Percentiles rank a stretch among this genome's conserved stretches.
These are phyloP conservation scores for Cubamyces sp. DNA, from an alignment of 768 basidiomycete species.

Conservation along the genomic window DNA sequence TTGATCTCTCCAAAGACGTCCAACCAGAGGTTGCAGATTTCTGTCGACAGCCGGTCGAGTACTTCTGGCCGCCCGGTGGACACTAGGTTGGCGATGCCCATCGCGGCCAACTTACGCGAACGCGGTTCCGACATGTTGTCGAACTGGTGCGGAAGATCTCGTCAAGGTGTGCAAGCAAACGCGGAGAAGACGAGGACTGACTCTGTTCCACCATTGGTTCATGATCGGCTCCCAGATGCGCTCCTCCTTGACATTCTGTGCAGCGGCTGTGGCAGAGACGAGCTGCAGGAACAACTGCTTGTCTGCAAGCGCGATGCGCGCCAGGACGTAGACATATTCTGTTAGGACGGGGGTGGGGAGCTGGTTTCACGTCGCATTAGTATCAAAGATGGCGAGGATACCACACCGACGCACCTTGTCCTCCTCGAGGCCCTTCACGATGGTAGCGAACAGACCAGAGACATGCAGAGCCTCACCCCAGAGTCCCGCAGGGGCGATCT, in stretches of 20 bases:
- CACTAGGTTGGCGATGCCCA: constrained; percentile 79
- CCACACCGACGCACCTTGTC: constrained; percentile 56
- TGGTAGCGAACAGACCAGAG: constrained; percentile 70
- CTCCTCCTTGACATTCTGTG: constrained; percentile 51
- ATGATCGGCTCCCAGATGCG: constrained; percentile 67
- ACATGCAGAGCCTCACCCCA: constrained; percentile 79
- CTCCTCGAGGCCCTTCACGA: constrained; percentile 62
- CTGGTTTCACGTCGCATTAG: constrained; percentile 33
- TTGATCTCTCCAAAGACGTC: constrained; percentile 88
- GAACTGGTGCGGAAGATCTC: constrained; percentile 54
- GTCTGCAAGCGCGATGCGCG: constrained; percentile 73
- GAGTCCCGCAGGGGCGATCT: constrained; percentile 59
- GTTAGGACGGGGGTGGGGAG: constrained; percentile 53
- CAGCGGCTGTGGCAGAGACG: constrained; percentile 61
- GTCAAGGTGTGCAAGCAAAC: background rate
- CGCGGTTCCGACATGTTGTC: constrained; percentile 89
- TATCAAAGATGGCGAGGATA: background rate
- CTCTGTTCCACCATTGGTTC: constrained; percentile 84
- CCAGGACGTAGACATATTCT: constrained; percentile 73
- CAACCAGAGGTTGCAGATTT: constrained; percentile 86
- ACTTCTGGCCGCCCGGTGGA: constrained; percentile 77
- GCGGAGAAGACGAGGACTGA: constrained; percentile 36
- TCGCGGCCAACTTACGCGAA: constrained; percentile 80
- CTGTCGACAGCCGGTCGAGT: constrained; percentile 68
- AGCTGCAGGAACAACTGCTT: constrained; percentile 70